Conservation (phyloP, 768 basidiomycete species). For the Phallus indusiatus region DNA sequence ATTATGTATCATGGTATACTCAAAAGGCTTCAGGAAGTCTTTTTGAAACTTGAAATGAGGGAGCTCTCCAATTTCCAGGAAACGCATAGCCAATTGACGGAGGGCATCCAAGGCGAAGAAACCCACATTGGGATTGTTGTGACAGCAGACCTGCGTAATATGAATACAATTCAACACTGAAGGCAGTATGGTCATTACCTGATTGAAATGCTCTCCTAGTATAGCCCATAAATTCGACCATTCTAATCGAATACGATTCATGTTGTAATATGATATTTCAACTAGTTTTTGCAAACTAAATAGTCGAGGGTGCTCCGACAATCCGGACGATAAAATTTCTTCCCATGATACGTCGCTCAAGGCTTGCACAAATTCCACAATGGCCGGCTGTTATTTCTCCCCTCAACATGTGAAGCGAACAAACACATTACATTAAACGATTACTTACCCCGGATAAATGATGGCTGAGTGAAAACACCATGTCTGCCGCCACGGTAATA, state of each 20-base stretch:
- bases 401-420: constrained; percentile 5
- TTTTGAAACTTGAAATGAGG: constrained; percentile 99
- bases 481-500: constrained; percentile 97
- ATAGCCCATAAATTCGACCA: constrained; percentile 99
- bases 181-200: constrained; percentile 40
- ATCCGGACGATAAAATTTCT: constrained; percentile 94
- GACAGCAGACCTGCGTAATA: constrained; percentile 82
- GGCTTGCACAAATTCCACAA: constrained; percentile 95
- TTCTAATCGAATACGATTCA: constrained; percentile 94
- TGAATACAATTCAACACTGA: constrained; percentile 5
- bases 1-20: constrained; percentile 96
- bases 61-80: constrained; percentile 96
- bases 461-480: constrained; percentile 96
- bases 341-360: constrained; percentile 98
- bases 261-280: constrained; percentile 99
- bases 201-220: constrained; percentile 96
- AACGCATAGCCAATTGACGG: constrained; percentile 95
- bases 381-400: constrained; percentile 61
- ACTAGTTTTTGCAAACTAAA: constrained; percentile 98
- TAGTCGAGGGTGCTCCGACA: constrained; percentile 87
- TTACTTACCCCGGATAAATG: constrained; percentile 82
- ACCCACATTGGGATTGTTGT: constrained; percentile 92
- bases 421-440: not conserved
- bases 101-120: constrained; percentile 96
- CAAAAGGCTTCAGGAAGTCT: constrained; percentile 96